These are phyloP conservation scores for Raffaelea arxii DNA, from an alignment of 2,329 filamentous ascomycete species.

Conservation along the genomic window DNA sequence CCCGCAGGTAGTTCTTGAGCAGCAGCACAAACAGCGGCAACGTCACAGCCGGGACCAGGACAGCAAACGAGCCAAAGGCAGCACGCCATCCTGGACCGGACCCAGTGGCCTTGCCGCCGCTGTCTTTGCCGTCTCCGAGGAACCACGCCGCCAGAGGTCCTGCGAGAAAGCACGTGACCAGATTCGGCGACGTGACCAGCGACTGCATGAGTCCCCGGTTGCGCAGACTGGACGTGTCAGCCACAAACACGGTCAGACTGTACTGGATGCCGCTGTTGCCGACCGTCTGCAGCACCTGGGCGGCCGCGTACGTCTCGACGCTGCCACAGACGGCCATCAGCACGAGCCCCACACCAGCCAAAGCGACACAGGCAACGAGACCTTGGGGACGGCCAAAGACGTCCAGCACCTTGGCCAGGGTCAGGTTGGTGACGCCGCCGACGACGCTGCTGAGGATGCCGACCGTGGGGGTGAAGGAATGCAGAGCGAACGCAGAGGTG, in stretches of 20 bases:
- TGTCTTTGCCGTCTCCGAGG: slow-evolving; percentile 18
- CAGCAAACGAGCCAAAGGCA: slow-evolving; percentile 54
- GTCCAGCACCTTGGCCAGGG: slow-evolving; percentile 49
- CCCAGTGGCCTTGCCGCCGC: no score
- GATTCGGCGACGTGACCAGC: slow-evolving; percentile 51
- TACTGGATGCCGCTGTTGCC: slow-evolving; percentile 45
- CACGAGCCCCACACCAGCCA: slow-evolving; percentile 37
- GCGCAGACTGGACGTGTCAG: slow-evolving; percentile 53
- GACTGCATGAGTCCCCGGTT: slow-evolving; percentile 54
- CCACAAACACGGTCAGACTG: slow-evolving; percentile 51
- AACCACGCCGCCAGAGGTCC: slow-evolving; percentile 43
- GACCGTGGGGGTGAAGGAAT: slow-evolving; percentile 12
- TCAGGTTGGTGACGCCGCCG: slow-evolving; percentile 41
- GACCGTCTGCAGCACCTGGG: slow-evolving; percentile 40
- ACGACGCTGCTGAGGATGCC: slow-evolving; percentile 23
- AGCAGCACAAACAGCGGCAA: slow-evolving; percentile 48
- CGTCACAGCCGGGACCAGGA: slow-evolving; percentile 51
- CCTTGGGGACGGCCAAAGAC: slow-evolving; percentile 49
- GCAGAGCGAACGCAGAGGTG: slow-evolving; percentile 9
- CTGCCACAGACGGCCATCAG: slow-evolving; percentile 47
- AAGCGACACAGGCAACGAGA: slow-evolving; percentile 37
- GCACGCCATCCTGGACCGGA: slow-evolving; percentile 11
- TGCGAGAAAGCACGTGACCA: slow-evolving; percentile 52
- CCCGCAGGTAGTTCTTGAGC: slow-evolving; percentile 49
- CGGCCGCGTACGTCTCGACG: slow-evolving; percentile 31